These are phyloP conservation scores for Ophiocordyceps camponoti-rufipedis DNA, from an alignment of 2,329 filamentous ascomycete species.

Conservation along the genomic window DNA sequence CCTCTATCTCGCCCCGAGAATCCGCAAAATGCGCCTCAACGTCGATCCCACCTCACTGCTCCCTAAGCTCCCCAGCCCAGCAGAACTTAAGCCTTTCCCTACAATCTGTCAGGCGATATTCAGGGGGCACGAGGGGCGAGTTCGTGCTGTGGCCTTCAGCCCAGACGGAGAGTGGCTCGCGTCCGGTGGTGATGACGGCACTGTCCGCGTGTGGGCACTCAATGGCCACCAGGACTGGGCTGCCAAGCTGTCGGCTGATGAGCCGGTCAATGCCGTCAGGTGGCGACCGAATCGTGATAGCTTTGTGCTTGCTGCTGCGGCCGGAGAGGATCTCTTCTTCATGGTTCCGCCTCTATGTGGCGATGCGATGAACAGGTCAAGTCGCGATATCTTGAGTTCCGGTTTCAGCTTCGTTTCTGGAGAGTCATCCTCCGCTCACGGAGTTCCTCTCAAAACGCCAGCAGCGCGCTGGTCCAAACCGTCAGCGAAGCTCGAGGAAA, in stretches of 20 bases:
- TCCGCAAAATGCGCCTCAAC: constrained; percentile 85
- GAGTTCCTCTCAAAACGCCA: constrained; percentile 27
- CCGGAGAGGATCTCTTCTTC: constrained; percentile 72
- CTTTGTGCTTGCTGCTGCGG: constrained; percentile 65
- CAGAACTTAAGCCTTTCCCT: constrained; percentile 89
- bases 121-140: constrained; percentile 72
- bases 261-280: constrained; percentile 66
- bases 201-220: constrained; percentile 78
- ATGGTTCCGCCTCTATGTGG: constrained; percentile 60
- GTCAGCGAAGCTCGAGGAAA: constrained; percentile 50
- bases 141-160: constrained; percentile 70
- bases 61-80: constrained; percentile 80
- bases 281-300: constrained; percentile 79
- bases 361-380: constrained; percentile 53
- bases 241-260: constrained; percentile 58
- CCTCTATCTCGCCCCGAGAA: constrained; percentile 80
- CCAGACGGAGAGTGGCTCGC: constrained; percentile 74
- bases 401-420: constrained; percentile 90
- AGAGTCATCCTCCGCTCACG: not conserved
- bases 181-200: constrained; percentile 87
- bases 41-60: constrained; percentile 88
- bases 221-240: constrained; percentile 82
- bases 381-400: constrained; percentile 60
- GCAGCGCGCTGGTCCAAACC: constrained; percentile 74
- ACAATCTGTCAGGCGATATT: constrained; percentile 78